These are phyloP conservation scores for Trichoderma cornu-damae DNA, from an alignment of 2,329 filamentous ascomycete species.

Conservation along the genomic window DNA sequence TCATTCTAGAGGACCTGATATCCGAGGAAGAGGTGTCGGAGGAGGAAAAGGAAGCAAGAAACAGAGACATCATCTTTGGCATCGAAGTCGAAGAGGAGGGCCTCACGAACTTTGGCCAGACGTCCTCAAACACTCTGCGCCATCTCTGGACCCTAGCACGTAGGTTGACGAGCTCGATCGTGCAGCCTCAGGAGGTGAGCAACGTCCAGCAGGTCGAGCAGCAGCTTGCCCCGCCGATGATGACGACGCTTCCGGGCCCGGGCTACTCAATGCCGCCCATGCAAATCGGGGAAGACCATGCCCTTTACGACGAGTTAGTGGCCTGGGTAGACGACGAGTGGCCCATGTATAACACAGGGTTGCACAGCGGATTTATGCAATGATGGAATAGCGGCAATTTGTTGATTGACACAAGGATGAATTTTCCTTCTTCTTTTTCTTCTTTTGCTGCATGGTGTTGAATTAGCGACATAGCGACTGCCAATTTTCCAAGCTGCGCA, in stretches of 20 bases:
- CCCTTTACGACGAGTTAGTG: conserved; percentile 34
- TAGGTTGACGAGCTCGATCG: conserved; percentile 29
- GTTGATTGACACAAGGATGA: not conserved
- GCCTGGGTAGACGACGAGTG: conserved; percentile 38
- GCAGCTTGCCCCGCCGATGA: conserved; percentile 22
- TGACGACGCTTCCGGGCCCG: conserved; percentile 27
- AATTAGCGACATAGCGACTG: too few relatives aligned
- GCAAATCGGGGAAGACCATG: conserved; percentile 30
- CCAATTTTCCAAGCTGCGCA: too few relatives aligned
- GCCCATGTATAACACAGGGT: conserved; percentile 29
- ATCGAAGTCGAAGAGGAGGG: conserved; percentile 40
- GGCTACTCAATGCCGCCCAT: conserved; percentile 26
- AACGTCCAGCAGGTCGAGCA: conserved; percentile 22
- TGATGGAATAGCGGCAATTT: not conserved
- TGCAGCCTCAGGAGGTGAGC: conserved; percentile 14
- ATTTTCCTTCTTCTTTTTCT: not conserved
- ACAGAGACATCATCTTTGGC: conserved; percentile 37
- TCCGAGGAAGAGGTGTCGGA: conserved; percentile 25
- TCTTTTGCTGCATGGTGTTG: not conserved
- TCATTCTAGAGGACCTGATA: conserved; percentile 43
- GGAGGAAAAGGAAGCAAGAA: conserved; percentile 24
- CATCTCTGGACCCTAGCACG: conserved; percentile 37
- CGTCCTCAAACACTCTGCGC: conserved; percentile 35
- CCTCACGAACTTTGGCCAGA: conserved; percentile 24
- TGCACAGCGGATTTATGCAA: conserved; percentile 17